Percentiles rank a stretch among this genome's conserved stretches.
These are phyloP conservation scores for Hanseniaspora jakobsenii DNA, from an alignment of 805 yeast genomes.

Conservation along the genomic window DNA sequence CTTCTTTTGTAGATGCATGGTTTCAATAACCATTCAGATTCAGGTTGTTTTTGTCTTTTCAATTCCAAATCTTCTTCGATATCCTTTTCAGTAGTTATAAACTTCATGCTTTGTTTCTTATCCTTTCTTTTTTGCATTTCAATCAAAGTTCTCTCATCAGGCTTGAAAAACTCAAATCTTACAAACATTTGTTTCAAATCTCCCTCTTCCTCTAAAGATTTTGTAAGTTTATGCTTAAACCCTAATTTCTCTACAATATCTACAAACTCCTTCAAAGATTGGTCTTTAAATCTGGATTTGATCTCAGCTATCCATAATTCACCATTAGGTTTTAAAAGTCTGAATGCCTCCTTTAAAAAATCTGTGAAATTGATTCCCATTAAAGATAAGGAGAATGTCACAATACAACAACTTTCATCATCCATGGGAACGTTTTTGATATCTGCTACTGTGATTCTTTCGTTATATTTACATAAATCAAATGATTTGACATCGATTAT, in stretches of 20 bases:
- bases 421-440: constrained; percentile 77
- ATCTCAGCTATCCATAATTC: constrained; percentile 97
- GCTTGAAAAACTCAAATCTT: constrained; percentile 86
- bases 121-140: constrained; percentile 52
- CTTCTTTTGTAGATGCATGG: constrained; percentile 79
- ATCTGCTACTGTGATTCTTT: constrained; percentile 91
- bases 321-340: constrained; percentile 80
- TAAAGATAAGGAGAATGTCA: constrained; percentile 83
- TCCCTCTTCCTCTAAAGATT: constrained; percentile 25
- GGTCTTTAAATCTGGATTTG: constrained; percentile 77
- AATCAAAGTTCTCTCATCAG: constrained; percentile 53
- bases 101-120: constrained; percentile 49
- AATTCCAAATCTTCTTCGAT: constrained; percentile 42
- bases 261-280: constrained; percentile 66
- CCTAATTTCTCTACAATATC: constrained; percentile 66
- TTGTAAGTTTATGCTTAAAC: constrained; percentile 78
- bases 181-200: constrained; percentile 86
- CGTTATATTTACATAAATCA: constrained; percentile 81
- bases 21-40: constrained; percentile 80
- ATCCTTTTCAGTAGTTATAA: constrained; percentile 57
- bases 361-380: constrained; percentile 97
- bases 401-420: constrained; percentile 70
- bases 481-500: constrained; percentile 69
- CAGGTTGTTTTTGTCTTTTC: constrained; percentile 46
- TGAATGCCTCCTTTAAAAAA: constrained; percentile 77